Evolutionary conservation across 306 rosid genomes (phyloP), one percentile per base, ranked within the genome.

Genomic region (Clitoria ternatea): DNA sequence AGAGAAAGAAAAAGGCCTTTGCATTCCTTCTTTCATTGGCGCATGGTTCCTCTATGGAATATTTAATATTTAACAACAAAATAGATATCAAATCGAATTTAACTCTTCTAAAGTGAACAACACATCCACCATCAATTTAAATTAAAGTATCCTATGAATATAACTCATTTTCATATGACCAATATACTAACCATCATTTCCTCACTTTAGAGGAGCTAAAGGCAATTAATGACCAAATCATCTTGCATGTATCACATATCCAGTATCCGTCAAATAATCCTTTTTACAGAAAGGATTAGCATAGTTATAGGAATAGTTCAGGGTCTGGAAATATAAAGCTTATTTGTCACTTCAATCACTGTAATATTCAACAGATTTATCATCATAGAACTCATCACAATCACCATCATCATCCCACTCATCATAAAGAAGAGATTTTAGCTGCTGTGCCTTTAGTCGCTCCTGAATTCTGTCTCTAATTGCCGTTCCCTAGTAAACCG

Each of bases 381-480:
- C 84, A 12, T 77, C 84, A 4, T 53, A 68, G 19, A 55, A 61
- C 4, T 69, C 73, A 11, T 79, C 77, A 0, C 53, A 78, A 1
- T 72, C 76, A 2, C 26, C 73, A 1, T 61, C 82, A 17, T 74
- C 89, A 19, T 54, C 80, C 83, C 85, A 73, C 61, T 86, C 96
- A 70, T 88, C 82, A 50, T 73, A 77, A 50, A 86, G 75, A 42
- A 86, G 85, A 61, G 79, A 72, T 47, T 61, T 66, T 0, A 63
- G 62, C 76, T 80, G 85, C 57, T 83, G 89, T 19, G 84, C 82
- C 82, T 73, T 81, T 19, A 94, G 78, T 40, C 67, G 86, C 82
- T 87, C 96, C 83, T 90, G 97, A 81, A 94, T 87, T 73, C 92
- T 72, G 73, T 94, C 98, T 80, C 88, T 81, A 61, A 94, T 94